A percentile compares a stretch with the other conserved stretches of the same genome.
These are phyloP conservation scores for Cucumis sativus DNA, from an alignment of 306 rosid genomes.

Conservation along the genomic window DNA sequence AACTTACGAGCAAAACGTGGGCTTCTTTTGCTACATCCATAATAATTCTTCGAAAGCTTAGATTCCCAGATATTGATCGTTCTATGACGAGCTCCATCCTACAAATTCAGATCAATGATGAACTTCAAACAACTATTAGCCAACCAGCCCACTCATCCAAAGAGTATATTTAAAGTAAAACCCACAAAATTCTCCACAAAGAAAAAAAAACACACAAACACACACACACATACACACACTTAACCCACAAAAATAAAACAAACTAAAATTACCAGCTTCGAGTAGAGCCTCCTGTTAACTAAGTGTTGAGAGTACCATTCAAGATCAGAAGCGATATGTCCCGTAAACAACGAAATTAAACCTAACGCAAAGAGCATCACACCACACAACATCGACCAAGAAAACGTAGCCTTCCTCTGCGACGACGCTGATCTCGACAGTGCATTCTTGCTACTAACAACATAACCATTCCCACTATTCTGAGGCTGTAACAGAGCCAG, in stretches of 20 bases:
- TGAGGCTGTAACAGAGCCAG: conserved; percentile 51
- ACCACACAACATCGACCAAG: conserved; percentile 75
- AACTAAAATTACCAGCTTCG: conserved; percentile 27
- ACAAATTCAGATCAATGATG: conserved; percentile 8
- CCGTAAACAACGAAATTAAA: conserved; percentile 76
- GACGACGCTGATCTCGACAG: conserved; percentile 42
- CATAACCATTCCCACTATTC: conserved; percentile 14
- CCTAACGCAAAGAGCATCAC: conserved; percentile 82
- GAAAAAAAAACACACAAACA: too few relatives aligned
- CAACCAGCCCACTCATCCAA: neutral
- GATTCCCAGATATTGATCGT: conserved; percentile 84
- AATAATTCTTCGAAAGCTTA: conserved; percentile 54
- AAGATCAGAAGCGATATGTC: conserved; percentile 85
- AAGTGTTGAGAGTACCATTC: conserved; percentile 90
- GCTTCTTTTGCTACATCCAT: conserved; percentile 73
- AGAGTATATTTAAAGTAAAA: neutral
- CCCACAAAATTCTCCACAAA: neutral
- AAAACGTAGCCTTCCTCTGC: conserved; percentile 29
- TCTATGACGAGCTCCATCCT: conserved; percentile 45
- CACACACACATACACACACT: neutral
- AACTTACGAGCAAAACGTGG: conserved; percentile 52
- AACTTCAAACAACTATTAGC: neutral
- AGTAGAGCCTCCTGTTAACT: conserved; percentile 38
- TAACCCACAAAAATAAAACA: neutral
- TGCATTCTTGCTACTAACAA: conserved; percentile 15